Base-by-base conservation (phyloP, 306 rosid species). In the Boehmeria nivea region DNA sequence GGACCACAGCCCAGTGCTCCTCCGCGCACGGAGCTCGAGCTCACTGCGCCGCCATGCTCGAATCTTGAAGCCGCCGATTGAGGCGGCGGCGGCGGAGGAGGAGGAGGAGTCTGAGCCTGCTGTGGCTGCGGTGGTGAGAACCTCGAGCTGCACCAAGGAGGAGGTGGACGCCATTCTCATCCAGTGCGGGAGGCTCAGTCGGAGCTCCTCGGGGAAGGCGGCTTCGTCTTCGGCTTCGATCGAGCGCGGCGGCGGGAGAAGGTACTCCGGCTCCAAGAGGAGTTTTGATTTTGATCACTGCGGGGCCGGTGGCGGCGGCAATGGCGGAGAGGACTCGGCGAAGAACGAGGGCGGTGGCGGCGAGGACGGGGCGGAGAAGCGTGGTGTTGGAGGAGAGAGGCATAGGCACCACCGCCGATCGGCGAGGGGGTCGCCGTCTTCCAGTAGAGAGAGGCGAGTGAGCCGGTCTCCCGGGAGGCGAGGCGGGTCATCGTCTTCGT, bases 91-190 rank as follows among this genome's bases (percentile, higher is more conserved):
- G 13, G 33, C 33, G 13, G 55, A 5, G 6, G 72, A 34, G 8
- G 56, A 25, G 22, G n/a, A 51, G 8, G 64, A 54, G 3, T 3
- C 39, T 2, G 58, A 53, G 16, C 10, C 42, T 9, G 47, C 61
- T 2, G 44, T 40, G 3, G 39, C n/a, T 6, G 69, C 54, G 33
- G 81, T 74, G 28, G 89, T 81, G 54, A 78, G 89, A 72, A 84
- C 99, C 33, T 83, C 89, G 15, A 91, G 94, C 83, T 87, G 96
- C 69, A 87, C 90, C 2, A 87, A 84, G 24, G 96, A 91, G 55
- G 96, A 93, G 57, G 88, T 87, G 37, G 99, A 93, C 64, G 99
- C 95, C 31, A 93, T 93, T 67, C 76, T 93, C 4, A 81, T 93
- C 19, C 99, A 87, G 64, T 87, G 99, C 64, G 99, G 99, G 9